Conservation (phyloP, 345 rosid species). For the Turnera subulata region DNA sequence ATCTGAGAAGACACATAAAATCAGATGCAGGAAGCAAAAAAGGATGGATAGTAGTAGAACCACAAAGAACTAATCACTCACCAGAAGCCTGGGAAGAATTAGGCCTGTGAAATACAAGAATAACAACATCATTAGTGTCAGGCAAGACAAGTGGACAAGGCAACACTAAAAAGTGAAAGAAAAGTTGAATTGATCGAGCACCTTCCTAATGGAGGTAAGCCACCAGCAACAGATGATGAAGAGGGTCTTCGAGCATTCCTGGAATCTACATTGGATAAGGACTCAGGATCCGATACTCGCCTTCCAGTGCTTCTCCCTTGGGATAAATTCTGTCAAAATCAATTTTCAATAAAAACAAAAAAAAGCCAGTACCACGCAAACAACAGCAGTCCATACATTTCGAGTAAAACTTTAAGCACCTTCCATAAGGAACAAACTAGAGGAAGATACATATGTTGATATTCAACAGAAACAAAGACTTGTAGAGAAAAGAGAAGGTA, state of each 20-base stretch:
- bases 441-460: no score
- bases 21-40: constrained; percentile 13
- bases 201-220: constrained; percentile 79
- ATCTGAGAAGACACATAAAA: constrained; percentile 33
- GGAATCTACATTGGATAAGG: constrained; percentile 31
- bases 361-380: neutral
- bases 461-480: no score
- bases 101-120: constrained; percentile 35
- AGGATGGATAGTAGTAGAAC: neutral
- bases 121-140: constrained; percentile 4
- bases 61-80: constrained; percentile 31
- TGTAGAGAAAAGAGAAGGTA: no score
- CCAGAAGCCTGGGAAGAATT: constrained; percentile 64
- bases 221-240: constrained; percentile 76
- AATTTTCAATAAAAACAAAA: no score
- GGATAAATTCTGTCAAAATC: constrained; percentile 49
- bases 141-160: neutral
- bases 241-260: constrained; percentile 63
- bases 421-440: no score
- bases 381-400: neutral
- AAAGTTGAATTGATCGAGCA: constrained; percentile 23
- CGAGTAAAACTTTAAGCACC: no score
- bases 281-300: constrained; percentile 46
- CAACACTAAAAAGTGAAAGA: neutral
- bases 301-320: constrained; percentile 60